A percentile compares a stretch with the other conserved stretches of the same genome.
These are phyloP conservation scores for Babesia sp. DNA, from an alignment of 169 alveolate genomes.

Conservation along the genomic window DNA sequence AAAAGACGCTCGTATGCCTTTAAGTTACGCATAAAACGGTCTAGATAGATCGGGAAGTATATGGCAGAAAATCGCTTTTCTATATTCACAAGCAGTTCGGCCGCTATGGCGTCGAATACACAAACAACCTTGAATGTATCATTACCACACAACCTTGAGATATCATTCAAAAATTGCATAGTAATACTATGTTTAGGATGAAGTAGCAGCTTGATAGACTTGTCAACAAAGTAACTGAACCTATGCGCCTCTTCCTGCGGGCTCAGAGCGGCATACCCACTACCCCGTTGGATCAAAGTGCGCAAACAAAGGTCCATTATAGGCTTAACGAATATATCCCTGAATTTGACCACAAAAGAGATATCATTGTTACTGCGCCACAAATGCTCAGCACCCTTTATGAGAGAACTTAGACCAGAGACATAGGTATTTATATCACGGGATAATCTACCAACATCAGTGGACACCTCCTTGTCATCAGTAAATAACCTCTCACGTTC, in stretches of 20 bases:
- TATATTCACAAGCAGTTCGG: slow-evolving; percentile 16
- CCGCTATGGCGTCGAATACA: slow-evolving; percentile 44
- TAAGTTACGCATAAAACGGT: slow-evolving; percentile 24
- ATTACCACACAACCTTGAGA: slow-evolving; percentile 14
- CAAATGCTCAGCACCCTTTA: slow-evolving; percentile 47
- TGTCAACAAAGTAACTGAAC: slow-evolving; percentile 38
- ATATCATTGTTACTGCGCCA: not conserved
- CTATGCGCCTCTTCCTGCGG: slow-evolving; percentile 35
- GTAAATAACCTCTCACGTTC: slow-evolving; percentile 1
- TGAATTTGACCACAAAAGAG: slow-evolving; percentile 9
- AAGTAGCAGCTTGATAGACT: slow-evolving; percentile 5
- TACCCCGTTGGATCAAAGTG: not conserved
- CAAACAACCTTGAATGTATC: slow-evolving; percentile 52
- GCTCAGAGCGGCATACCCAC: not conserved
- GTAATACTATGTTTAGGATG: slow-evolving; percentile 34
- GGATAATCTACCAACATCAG: not conserved
- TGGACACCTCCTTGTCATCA: not conserved
- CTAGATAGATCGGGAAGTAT: slow-evolving; percentile 50
- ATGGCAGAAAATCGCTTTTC: slow-evolving; percentile 43
- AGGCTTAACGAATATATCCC: slow-evolving; percentile 5
- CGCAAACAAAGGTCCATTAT: not conserved
- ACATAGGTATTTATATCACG: slow-evolving; percentile 26
- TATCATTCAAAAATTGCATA: slow-evolving; percentile 51
- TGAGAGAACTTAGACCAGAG: slow-evolving; percentile 44
- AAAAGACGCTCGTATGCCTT: slow-evolving; percentile 45